These are phyloP conservation scores for Pseudonitzschia multiseries DNA, from an alignment of 108 stramenopile species.

Conservation along the genomic window DNA sequence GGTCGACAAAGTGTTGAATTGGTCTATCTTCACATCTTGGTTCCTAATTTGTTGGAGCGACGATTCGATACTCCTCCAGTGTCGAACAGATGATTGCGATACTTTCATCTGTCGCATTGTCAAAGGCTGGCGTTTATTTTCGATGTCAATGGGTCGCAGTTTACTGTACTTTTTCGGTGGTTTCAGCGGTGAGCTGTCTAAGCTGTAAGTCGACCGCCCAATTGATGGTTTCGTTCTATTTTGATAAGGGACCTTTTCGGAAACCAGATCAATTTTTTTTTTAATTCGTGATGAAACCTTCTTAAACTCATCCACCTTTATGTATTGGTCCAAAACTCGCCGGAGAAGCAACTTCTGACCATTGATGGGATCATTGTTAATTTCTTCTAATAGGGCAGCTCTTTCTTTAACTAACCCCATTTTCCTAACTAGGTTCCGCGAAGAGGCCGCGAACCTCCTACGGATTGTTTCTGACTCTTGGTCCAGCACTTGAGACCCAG, in stretches of 20 bases:
- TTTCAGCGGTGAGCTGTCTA: neutral
- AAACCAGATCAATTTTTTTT: constrained; percentile 6
- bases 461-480: constrained; percentile 59
- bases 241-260: neutral
- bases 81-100: neutral
- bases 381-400: constrained; percentile 13
- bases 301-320: constrained; percentile 9
- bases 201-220: constrained; percentile 28
- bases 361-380: neutral
- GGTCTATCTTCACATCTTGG: constrained; percentile 12
- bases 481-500: constrained; percentile 59
- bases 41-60: constrained; percentile 11
- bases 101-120: neutral
- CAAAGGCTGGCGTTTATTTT: neutral
- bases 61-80: constrained; percentile 29
- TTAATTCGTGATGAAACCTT: constrained; percentile 10
- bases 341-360: neutral
- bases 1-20: constrained; percentile 4
- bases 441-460: constrained; percentile 51
- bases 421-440: constrained; percentile 34
- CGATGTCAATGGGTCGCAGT: constrained; percentile 19
- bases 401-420: constrained; percentile 35
- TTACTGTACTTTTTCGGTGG: constrained; percentile 4
- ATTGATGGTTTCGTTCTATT: neutral
- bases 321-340: constrained; percentile 17